Conservation (phyloP, 371 early-diverging fungal genomes). For the Lichtheimia hyalospora region DNA sequence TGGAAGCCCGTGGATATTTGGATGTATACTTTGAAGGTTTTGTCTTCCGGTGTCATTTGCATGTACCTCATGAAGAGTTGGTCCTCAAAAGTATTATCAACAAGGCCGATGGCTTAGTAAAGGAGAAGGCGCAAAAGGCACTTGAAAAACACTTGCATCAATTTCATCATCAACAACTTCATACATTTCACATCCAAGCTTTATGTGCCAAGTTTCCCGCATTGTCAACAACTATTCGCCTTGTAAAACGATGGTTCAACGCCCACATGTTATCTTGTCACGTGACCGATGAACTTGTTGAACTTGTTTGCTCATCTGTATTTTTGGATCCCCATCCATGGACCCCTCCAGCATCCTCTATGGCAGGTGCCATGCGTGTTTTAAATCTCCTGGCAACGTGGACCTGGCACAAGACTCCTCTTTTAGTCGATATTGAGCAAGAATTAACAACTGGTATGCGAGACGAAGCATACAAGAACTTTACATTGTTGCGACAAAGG, state of each 20-base stretch:
- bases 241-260: constrained; percentile 87
- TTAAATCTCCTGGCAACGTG: constrained; percentile 69
- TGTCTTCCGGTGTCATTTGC: constrained; percentile 75
- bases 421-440: constrained; percentile 76
- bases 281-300: constrained; percentile 62
- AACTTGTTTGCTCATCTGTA: constrained; percentile 58
- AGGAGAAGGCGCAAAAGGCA: constrained; percentile 35
- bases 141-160: constrained; percentile 47
- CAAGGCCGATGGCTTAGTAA: constrained; percentile 40
- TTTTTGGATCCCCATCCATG: constrained; percentile 70
- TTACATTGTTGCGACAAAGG: constrained; percentile 41
- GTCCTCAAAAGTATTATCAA: constrained; percentile 58
- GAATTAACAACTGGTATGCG: constrained; percentile 52
- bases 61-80: constrained; percentile 67
- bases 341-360: constrained; percentile 55
- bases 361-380: constrained; percentile 75
- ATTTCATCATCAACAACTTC: constrained; percentile 58
- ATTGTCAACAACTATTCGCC: constrained; percentile 69
- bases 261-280: constrained; percentile 70
- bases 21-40: constrained; percentile 73
- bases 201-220: constrained; percentile 69
- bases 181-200: constrained; percentile 70
- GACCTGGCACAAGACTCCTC: constrained; percentile 74
- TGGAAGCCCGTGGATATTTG: constrained; percentile 58
- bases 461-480: constrained; percentile 44